A percentile compares a stretch with the other conserved stretches of the same genome.
Evolutionary conservation across 495 filamentous ascomycete species (phyloP).

Genomic region (Rusavskia elegans): DNA sequence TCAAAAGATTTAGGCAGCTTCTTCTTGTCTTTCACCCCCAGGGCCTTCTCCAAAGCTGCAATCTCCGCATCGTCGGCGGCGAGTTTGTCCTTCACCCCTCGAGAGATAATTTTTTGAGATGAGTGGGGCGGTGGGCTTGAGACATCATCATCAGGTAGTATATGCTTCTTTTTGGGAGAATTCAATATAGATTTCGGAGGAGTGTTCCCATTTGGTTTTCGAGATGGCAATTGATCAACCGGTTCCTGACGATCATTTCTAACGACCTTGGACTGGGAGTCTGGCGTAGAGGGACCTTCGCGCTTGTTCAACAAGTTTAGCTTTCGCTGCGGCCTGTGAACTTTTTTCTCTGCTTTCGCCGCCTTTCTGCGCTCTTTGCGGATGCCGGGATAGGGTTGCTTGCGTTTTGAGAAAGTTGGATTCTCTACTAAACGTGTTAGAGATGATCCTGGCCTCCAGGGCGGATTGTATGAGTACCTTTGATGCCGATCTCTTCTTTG

Average conservation of each 20-base stretch:
- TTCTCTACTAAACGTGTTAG: conserved; percentile 1
- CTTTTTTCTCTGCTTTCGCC: conserved; percentile 40
- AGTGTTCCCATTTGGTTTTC: neutral
- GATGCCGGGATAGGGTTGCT: conserved; percentile 21
- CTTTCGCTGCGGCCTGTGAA: neutral
- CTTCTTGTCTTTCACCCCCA: conserved; percentile 71
- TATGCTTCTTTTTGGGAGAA: neutral
- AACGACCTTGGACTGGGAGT: neutral
- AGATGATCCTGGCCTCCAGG: neutral
- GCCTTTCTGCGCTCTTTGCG: conserved; percentile 49
- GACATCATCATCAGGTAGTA: neutral
- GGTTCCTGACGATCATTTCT: neutral
- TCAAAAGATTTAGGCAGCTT: conserved; percentile 54
- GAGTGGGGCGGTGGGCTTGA: conserved; percentile 8
- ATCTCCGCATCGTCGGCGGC: conserved; percentile 74
- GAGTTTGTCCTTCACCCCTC: conserved; percentile 46
- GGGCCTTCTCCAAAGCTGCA: conserved; percentile 69
- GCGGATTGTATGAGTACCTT: conserved; percentile 9
- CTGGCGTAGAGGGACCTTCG: neutral
- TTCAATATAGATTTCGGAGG: neutral
- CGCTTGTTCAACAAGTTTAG: neutral
- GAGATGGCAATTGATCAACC: neutral
- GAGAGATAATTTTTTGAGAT: conserved; percentile 30
- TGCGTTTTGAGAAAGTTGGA: conserved; percentile 24
- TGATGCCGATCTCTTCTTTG: conserved; percentile 39